Evolutionary conservation across 2,329 filamentous ascomycete species (phyloP).

Genomic region (Sclerotinia spermophila): DNA sequence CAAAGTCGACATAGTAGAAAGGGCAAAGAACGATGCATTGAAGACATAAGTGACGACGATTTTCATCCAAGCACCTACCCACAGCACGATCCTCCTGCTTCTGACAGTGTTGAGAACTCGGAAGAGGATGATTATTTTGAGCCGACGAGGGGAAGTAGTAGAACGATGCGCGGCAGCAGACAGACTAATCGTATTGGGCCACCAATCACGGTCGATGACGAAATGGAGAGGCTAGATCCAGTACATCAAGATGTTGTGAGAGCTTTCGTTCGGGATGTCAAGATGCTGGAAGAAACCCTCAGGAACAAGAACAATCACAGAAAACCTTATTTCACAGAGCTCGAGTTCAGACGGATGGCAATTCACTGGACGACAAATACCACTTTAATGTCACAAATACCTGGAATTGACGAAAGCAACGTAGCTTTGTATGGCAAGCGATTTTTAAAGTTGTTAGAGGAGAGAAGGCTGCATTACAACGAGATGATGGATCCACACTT

Average conservation of each 20-base stretch:
- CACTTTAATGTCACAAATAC: slow-evolving; percentile 60
- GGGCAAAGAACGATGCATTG: slow-evolving; percentile 33
- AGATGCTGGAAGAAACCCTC: slow-evolving; percentile 56
- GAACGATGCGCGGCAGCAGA: slow-evolving; percentile 31
- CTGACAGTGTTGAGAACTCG: slow-evolving; percentile 36
- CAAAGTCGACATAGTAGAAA: slow-evolving; percentile 27
- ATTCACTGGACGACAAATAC: slow-evolving; percentile 61
- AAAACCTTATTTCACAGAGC: slow-evolving; percentile 63
- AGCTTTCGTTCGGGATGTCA: slow-evolving; percentile 62
- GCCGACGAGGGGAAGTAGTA: slow-evolving; percentile 32
- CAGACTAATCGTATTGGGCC: slow-evolving; percentile 44
- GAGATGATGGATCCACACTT: slow-evolving; percentile 45
- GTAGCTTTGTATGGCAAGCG: slow-evolving; percentile 58
- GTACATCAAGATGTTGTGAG: slow-evolving; percentile 62
- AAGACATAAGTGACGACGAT: slow-evolving; percentile 7
- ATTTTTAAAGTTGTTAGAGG: slow-evolving; percentile 57
- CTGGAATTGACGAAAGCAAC: slow-evolving; percentile 58
- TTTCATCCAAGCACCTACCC: slow-evolving; percentile 27
- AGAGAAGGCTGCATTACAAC: slow-evolving; percentile 46
- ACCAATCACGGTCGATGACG: slow-evolving; percentile 56
- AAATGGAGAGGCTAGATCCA: slow-evolving; percentile 52
- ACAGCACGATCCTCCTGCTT: slow-evolving; percentile 49
- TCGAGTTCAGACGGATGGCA: slow-evolving; percentile 68
- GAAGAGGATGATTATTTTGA: slow-evolving; percentile 38
- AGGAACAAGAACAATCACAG: slow-evolving; percentile 55